Conservation (phyloP, 495 filamentous ascomycete species). For the Xylaria scruposa region DNA sequence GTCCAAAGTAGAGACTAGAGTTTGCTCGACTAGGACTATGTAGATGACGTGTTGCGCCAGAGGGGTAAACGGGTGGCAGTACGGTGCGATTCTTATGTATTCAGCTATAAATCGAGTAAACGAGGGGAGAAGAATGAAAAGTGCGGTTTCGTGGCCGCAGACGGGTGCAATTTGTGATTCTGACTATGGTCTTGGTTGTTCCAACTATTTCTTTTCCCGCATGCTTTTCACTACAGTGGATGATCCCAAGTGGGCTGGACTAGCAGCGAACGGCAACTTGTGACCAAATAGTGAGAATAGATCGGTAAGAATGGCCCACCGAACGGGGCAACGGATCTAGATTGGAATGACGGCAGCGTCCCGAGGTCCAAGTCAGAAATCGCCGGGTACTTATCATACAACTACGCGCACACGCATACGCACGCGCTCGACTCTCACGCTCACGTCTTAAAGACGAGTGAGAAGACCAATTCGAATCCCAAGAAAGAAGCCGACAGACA, state of each 20-base stretch:
- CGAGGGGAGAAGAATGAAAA: slow-evolving; percentile 2
- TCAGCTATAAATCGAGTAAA: background rate
- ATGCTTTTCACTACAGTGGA: slow-evolving; percentile 11
- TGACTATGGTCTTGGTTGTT: background rate
- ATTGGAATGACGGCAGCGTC: slow-evolving; percentile 15
- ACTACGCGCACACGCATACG: background rate
- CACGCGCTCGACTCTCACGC: background rate
- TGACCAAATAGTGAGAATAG: slow-evolving; percentile 2
- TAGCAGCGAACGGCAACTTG: slow-evolving; percentile 6
- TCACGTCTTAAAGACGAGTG: slow-evolving; percentile 1
- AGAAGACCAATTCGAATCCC: background rate
- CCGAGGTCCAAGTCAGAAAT: slow-evolving; percentile 7
- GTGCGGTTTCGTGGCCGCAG: slow-evolving; percentile 5
- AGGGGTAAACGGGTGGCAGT: background rate
- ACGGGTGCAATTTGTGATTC: slow-evolving; percentile 5
- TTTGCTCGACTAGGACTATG: background rate
- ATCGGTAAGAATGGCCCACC: slow-evolving; percentile 12
- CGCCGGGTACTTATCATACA: slow-evolving; percentile 9
- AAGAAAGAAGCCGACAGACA: background rate
- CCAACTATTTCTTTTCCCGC: slow-evolving; percentile 17
- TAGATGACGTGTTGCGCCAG: background rate
- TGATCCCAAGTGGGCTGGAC: background rate
- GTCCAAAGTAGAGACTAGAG: background rate
- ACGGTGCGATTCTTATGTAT: slow-evolving; percentile 8
- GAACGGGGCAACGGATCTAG: slow-evolving; percentile 13